These are phyloP conservation scores for Erodium moschatum DNA, from an alignment of 441 rosid species.

Conservation along the genomic window DNA sequence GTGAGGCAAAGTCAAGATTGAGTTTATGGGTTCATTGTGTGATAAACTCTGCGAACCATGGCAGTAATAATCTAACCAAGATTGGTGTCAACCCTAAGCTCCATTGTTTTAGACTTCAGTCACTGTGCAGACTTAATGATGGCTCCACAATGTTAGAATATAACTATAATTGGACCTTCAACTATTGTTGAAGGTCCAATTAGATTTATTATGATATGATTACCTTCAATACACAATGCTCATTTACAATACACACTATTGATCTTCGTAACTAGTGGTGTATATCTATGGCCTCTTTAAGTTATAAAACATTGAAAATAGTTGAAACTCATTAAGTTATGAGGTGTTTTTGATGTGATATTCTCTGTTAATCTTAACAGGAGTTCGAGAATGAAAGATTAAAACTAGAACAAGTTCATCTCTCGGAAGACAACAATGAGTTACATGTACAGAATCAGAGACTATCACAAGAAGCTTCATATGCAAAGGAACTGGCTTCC, in stretches of 20 bases:
- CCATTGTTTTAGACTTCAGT: no score
- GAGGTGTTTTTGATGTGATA: background rate
- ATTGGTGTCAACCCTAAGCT: no score
- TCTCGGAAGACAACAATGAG: conserved; percentile 79
- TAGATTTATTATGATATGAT: no score
- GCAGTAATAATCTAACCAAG: background rate
- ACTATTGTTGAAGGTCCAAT: no score
- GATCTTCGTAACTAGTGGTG: background rate
- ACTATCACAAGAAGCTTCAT: conserved; percentile 89
- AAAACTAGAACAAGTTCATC: conserved; percentile 64
- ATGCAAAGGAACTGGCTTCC: conserved; percentile 92
- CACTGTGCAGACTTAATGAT: background rate
- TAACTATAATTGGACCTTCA: no score
- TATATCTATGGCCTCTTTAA: background rate
- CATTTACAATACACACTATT: background rate
- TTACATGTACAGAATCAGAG: conserved; percentile 72
- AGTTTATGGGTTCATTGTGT: background rate
- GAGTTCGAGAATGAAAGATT: conserved; percentile 74
- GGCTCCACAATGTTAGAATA: no score
- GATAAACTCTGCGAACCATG: background rate
- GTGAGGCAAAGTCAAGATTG: background rate
- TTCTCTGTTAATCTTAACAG: conserved; percentile 31
- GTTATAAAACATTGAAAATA: background rate
- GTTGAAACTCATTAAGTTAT: background rate
- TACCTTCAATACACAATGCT: no score